A percentile compares a stretch with the other conserved stretches of the same genome.
These are phyloP conservation scores for Moricandia moricandioides DNA, from an alignment of 345 rosid genomes.

Conservation along the genomic window DNA sequence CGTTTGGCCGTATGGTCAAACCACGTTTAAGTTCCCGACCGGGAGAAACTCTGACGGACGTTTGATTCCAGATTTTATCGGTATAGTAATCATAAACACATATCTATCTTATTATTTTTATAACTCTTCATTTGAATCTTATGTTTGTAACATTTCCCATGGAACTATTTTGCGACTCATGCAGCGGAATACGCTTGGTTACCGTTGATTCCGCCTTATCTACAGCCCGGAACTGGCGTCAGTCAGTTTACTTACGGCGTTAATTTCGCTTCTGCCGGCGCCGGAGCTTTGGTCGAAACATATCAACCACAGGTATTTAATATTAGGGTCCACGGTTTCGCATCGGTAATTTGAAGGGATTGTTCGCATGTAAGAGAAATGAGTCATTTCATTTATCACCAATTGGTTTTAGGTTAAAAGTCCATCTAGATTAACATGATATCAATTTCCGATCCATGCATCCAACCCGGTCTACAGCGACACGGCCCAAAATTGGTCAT, in stretches of 20 bases:
- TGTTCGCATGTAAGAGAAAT: too few species aligned
- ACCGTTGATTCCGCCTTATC: constrained; percentile 30
- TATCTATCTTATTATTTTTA: too few species aligned
- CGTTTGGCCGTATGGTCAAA: constrained; percentile 44
- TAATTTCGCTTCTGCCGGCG: constrained; percentile 56
- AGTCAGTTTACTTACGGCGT: constrained; percentile 37
- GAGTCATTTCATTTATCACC: too few species aligned
- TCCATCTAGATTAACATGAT: too few species aligned
- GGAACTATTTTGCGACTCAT: not conserved
- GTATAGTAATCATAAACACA: constrained; percentile 15
- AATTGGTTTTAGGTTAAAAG: too few species aligned
- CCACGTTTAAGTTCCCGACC: constrained; percentile 42
- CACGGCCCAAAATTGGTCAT: too few species aligned
- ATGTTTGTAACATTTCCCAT: not conserved
- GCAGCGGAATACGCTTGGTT: constrained; percentile 33
- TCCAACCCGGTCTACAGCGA: too few species aligned
- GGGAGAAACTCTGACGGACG: constrained; percentile 48
- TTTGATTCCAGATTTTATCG: constrained; percentile 46
- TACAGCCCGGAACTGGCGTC: constrained; percentile 16
- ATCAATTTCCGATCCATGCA: too few species aligned
- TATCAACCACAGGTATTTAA: constrained; percentile 35
- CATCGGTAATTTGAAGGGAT: too few species aligned
- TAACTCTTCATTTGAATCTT: not conserved
- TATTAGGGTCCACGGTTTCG: too few species aligned
- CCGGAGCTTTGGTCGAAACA: constrained; percentile 51